Percentiles rank a stretch among this genome's conserved stretches.
Conservation (phyloP, 1,284 basidiomycete genomes). For the Paramarasmius palmivorus region DNA sequence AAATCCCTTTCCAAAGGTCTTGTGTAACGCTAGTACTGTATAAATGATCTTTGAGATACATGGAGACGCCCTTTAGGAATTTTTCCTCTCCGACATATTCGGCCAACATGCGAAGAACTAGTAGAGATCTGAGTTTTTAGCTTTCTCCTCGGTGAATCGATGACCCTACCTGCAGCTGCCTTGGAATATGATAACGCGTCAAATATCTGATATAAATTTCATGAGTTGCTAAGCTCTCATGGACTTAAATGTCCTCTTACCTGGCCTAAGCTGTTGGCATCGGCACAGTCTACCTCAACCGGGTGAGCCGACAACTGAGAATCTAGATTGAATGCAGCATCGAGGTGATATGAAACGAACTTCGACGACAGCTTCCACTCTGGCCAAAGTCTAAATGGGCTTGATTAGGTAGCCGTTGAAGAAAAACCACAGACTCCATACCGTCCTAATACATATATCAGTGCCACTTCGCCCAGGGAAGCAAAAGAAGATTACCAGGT, state of each 20-base stretch:
- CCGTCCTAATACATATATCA: conserved; percentile 42
- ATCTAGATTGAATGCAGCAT: conserved; percentile 78
- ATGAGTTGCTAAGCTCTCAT: not conserved
- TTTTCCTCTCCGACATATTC: conserved; percentile 90
- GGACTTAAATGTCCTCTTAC: not conserved
- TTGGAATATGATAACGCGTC: conserved; percentile 87
- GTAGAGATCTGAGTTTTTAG: conserved; percentile 10
- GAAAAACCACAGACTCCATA: conserved; percentile 17
- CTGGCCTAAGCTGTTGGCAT: conserved; percentile 78
- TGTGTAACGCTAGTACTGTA: conserved; percentile 86
- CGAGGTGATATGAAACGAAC: conserved; percentile 64
- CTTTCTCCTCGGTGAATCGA: not conserved
- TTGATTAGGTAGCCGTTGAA: conserved; percentile 5
- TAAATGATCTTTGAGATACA: conserved; percentile 84
- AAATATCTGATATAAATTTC: conserved; percentile 64
- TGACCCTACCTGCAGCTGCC: conserved; percentile 72
- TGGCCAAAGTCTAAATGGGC: conserved; percentile 66
- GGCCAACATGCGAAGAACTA: conserved; percentile 93
- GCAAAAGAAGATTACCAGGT: conserved; percentile 52
- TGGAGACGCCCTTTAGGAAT: conserved; percentile 86
- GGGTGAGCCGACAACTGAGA: conserved; percentile 92
- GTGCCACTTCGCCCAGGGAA: not conserved
- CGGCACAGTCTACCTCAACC: conserved; percentile 90
- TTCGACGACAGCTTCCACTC: conserved; percentile 76
- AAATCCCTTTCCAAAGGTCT: conserved; percentile 93